phyloP scores from a whole-genome alignment of 2,329 filamentous ascomycete genomes.

The Didymosphaeria variabile region DNA sequence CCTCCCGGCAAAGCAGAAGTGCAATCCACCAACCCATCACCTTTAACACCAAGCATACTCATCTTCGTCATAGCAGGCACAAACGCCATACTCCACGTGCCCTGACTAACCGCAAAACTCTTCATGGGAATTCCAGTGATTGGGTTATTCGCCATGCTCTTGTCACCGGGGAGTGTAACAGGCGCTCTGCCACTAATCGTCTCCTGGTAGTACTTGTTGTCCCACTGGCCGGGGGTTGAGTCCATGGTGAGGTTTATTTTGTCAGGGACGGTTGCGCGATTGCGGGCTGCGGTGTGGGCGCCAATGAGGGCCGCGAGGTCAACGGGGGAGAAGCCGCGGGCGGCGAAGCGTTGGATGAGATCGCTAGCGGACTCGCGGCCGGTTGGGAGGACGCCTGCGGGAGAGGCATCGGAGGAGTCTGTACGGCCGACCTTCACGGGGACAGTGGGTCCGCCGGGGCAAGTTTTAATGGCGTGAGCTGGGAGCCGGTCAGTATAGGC shows the following conservation, averaged over 20 bases:
- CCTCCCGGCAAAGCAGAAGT: constrained; percentile 43
- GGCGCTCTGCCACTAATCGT: constrained; percentile 40
- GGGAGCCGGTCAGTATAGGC: background rate
- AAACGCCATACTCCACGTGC: constrained; percentile 42
- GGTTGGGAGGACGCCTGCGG: constrained; percentile 35
- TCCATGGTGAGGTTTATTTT: constrained; percentile 40
- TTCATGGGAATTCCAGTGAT: constrained; percentile 32
- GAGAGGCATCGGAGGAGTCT: constrained; percentile 36
- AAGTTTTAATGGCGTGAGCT: constrained; percentile 50
- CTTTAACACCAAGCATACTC: constrained; percentile 45
- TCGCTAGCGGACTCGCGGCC: constrained; percentile 24
- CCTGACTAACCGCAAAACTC: constrained; percentile 37
- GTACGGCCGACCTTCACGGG: constrained; percentile 46
- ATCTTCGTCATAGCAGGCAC: constrained; percentile 48
- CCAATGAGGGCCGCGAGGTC: constrained; percentile 53
- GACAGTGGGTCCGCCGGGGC: constrained; percentile 45
- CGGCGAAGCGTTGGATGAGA: constrained; percentile 43
- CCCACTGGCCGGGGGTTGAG: constrained; percentile 49
- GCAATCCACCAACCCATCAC: constrained; percentile 40
- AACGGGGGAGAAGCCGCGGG: constrained; percentile 47
- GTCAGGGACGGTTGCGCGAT: constrained; percentile 37
- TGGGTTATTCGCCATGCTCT: constrained; percentile 36
- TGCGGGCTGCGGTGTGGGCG: constrained; percentile 47
- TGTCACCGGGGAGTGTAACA: constrained; percentile 40
- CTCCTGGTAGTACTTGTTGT: constrained; percentile 48